A percentile compares a stretch with the other conserved stretches of the same genome.
Evolutionary conservation across 2,329 filamentous ascomycete species (phyloP).

Genomic region (Drechslera avenae): DNA sequence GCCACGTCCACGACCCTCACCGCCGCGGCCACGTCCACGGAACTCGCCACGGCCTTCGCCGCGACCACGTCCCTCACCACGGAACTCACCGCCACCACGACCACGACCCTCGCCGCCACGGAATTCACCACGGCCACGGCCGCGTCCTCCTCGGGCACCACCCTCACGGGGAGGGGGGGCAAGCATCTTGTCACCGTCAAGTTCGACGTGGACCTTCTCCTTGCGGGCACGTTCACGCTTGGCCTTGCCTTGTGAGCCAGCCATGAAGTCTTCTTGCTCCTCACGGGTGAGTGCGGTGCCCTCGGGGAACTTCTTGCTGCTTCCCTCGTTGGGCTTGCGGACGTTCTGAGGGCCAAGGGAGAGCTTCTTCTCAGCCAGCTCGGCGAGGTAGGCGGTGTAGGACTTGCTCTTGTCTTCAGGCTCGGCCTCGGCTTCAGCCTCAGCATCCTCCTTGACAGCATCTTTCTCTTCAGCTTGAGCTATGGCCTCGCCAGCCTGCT

Average conservation of each 20-base stretch:
- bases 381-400: slow-evolving; percentile 84
- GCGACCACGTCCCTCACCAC: slow-evolving; percentile 54
- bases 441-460: slow-evolving; percentile 39
- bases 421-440: slow-evolving; percentile 57
- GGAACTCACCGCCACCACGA: slow-evolving; percentile 55
- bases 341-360: slow-evolving; percentile 71
- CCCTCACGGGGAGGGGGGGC: slow-evolving; percentile 59
- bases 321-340: slow-evolving; percentile 91
- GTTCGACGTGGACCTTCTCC: slow-evolving; percentile 86
- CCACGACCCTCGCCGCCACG: slow-evolving; percentile 59
- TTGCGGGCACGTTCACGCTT: slow-evolving; percentile 85
- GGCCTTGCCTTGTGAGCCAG: slow-evolving; percentile 74
- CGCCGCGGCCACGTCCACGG: slow-evolving; percentile 52
- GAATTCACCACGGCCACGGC: slow-evolving; percentile 57
- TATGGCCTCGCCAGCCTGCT: slow-evolving; percentile 88
- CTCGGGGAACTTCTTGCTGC: slow-evolving; percentile 91
- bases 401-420: slow-evolving; percentile 88
- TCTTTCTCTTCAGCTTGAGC: slow-evolving; percentile 85
- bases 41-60: slow-evolving; percentile 55
- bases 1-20: slow-evolving; percentile 53
- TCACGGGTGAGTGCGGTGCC: slow-evolving; percentile 69
- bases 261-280: slow-evolving; percentile 75
- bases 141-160: slow-evolving; percentile 59
- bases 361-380: slow-evolving; percentile 76
- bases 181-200: slow-evolving; percentile 71